Base-by-base conservation (phyloP, 768 basidiomycete genomes). In the Mycena albidolilacea region DNA sequence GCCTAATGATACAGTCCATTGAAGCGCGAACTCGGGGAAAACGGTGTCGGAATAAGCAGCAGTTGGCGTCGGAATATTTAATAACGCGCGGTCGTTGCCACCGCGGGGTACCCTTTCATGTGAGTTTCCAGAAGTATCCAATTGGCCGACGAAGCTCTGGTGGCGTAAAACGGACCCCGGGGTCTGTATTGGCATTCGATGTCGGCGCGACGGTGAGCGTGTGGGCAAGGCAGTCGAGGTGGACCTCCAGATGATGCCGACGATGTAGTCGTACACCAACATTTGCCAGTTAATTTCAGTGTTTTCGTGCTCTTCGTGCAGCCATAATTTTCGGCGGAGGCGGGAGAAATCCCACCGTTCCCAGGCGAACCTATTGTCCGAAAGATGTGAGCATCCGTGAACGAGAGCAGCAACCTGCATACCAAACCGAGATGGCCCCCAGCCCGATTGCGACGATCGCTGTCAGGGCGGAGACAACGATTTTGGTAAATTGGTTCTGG, bases 281-380 rank as follows among this genome's bases (percentile, higher is more conserved):
- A 72, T 52, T 9, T 60, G 38, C 64, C 65, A 63, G 35, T 50
- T 67, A 52, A 52, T 63, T 63, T 72, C 65, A 35, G 60, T 39
- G 8, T 63, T 71, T 3, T 71, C 64, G 39, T 43, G 50, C n/a
- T 52, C 54, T 17, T 55, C 61, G 37, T 63, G 52, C 1, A 67
- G 39, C 71, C 71, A 72, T 50, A 72, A 9, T 41, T 62, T 21
- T 43, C 65, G 59, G 35, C 71, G 71, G 43, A 72, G 71, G 52
- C 71, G 71, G 43, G 71, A 55, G 39, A 72, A 72, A 43, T 67
- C 65, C 71, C 71, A 72, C 3, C 65, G 19, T 37, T 72, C 71
- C 71, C 71, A 72, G 19, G 65, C 71, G 23, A 71, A 71, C 70
- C 70, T 71, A 39, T 30, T 3, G 37, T 15, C 19, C 5, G 43